phyloP scores from a whole-genome alignment of 1,284 basidiomycete genomes.

The Heterobasidion occidentale region DNA sequence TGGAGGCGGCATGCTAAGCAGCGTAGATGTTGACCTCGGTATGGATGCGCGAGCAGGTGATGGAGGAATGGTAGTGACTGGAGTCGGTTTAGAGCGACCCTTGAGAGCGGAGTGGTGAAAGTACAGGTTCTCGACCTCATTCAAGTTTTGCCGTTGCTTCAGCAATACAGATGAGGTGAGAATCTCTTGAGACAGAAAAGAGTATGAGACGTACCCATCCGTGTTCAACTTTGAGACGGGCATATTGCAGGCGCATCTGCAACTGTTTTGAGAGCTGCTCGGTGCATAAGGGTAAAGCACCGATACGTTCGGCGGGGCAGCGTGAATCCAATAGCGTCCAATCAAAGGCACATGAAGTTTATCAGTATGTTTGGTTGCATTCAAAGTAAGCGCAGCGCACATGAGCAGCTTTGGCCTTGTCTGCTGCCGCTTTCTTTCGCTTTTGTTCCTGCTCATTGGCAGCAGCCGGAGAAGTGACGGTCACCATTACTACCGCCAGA shows the following conservation, averaged over 20 bases:
- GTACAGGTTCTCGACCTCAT: constrained; percentile 74
- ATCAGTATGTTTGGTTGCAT: neutral
- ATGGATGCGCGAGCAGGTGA: neutral
- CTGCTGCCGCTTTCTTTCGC: constrained; percentile 41
- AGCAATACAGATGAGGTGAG: neutral
- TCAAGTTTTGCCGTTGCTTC: constrained; percentile 66
- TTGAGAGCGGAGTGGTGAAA: constrained; percentile 54
- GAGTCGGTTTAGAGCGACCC: constrained; percentile 14
- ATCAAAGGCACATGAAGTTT: neutral
- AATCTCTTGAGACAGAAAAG: neutral
- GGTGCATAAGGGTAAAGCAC: neutral
- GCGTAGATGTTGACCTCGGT: neutral
- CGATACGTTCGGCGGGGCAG: no score
- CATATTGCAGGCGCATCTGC: constrained; percentile 70
- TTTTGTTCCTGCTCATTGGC: constrained; percentile 27
- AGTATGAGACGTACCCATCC: constrained; percentile 54
- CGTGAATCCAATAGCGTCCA: no score
- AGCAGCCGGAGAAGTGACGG: neutral
- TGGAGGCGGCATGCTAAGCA: neutral
- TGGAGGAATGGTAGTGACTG: constrained; percentile 14
- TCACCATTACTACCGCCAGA: constrained; percentile 1
- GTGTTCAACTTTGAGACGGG: constrained; percentile 69
- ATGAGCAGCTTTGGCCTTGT: constrained; percentile 55
- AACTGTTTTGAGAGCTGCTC: constrained; percentile 60
- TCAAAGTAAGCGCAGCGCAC: constrained; percentile 29